Conservation (phyloP, 805 yeast species). For the Ogataea philodendri region DNA sequence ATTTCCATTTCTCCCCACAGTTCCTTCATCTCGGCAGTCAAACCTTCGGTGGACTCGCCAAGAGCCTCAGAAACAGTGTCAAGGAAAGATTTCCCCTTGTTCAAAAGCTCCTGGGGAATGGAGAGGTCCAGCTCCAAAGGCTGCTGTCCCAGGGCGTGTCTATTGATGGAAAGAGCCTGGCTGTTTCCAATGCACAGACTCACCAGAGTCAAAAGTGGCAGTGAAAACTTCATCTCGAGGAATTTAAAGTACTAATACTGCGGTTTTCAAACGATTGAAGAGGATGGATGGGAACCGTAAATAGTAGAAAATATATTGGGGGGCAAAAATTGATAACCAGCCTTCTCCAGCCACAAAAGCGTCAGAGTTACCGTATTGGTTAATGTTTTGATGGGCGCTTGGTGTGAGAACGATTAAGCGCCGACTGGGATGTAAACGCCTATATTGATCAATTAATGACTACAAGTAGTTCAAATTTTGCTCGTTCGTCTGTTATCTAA, state of each 20-base stretch:
- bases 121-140: conserved; percentile 8
- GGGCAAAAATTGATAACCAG: conserved; percentile 13
- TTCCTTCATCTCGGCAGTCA: conserved; percentile 48
- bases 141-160: conserved; percentile 9
- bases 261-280: conserved; percentile 4
- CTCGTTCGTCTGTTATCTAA: too few relatives aligned
- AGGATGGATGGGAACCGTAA: conserved; percentile 1
- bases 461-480: too few relatives aligned
- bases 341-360: conserved; percentile 1
- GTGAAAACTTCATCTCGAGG: conserved; percentile 7
- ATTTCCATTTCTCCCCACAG: conserved; percentile 65
- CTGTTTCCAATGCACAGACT: conserved; percentile 8
- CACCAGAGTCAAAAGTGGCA: conserved; percentile 12
- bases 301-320: conserved; percentile 3
- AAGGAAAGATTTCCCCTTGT: conserved; percentile 27
- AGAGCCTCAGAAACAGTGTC: conserved; percentile 49
- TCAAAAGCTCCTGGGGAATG: neutral
- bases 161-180: conserved; percentile 9
- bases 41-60: conserved; percentile 47
- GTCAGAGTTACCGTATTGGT: neutral
- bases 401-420: too few relatives aligned
- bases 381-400: neutral
- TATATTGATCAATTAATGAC: too few relatives aligned
- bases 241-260: neutral
- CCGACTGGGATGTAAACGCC: too few relatives aligned